These are phyloP conservation scores for Epicoccum nigrum DNA, from an alignment of 2,329 filamentous ascomycete species.

Conservation along the genomic window DNA sequence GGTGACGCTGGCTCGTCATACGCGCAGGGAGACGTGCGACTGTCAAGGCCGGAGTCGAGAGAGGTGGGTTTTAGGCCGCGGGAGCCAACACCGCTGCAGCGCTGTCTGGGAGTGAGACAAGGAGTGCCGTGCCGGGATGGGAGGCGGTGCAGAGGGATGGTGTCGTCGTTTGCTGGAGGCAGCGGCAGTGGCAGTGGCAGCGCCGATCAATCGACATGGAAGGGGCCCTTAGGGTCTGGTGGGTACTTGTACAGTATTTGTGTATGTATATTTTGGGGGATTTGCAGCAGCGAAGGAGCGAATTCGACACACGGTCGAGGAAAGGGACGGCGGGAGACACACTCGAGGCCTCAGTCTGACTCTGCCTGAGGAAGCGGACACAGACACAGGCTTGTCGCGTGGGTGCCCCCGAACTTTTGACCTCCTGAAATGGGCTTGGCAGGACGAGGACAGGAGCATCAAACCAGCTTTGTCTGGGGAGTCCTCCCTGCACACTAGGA, in stretches of 20 bases:
- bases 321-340: conserved; percentile 3
- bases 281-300: conserved; percentile 43
- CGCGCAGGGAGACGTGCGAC: conserved; percentile 32
- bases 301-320: conserved; percentile 23
- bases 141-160: conserved; percentile 20
- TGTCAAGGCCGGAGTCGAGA: conserved; percentile 33
- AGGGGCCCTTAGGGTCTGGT: conserved; percentile 5
- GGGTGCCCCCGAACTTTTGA: conserved; percentile 23
- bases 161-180: conserved; percentile 14
- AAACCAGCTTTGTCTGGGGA: conserved; percentile 31
- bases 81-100: conserved; percentile 9
- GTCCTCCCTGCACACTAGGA: conserved; percentile 20
- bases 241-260: neutral
- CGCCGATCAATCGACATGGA: conserved; percentile 16
- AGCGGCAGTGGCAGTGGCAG: too few relatives aligned
- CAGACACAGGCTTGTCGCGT: conserved; percentile 14
- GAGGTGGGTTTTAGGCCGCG: conserved; percentile 18
- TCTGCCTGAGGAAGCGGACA: conserved; percentile 22
- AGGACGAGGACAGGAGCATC: conserved; percentile 20
- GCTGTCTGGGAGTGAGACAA: conserved; percentile 8
- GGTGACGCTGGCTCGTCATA: conserved; percentile 39
- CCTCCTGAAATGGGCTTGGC: conserved; percentile 35
- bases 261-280: neutral
- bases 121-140: conserved; percentile 13
- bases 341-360: conserved; percentile 21